phyloP scores from a whole-genome alignment of 495 filamentous ascomycete species.

The Penicillium herquei region DNA sequence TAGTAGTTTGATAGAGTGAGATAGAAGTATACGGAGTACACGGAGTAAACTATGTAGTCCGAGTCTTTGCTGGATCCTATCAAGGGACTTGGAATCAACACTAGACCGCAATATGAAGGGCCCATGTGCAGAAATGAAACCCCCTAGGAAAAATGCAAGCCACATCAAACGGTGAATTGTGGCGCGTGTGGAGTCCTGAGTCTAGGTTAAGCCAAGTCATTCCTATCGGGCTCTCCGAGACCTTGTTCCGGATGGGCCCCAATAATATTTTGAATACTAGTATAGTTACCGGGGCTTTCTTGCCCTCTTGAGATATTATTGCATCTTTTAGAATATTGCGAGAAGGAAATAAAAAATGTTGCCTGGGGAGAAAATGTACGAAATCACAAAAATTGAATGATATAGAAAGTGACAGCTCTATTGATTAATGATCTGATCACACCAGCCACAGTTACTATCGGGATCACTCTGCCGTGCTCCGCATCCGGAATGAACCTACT shows the following conservation, averaged over 20 bases:
- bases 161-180: constrained; percentile 25
- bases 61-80: neutral
- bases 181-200: constrained; percentile 12
- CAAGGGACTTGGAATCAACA: constrained; percentile 3
- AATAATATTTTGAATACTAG: constrained; percentile 1
- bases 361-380: constrained; percentile 5
- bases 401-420: constrained; percentile 4
- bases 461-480: constrained; percentile 1
- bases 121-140: constrained; percentile 10
- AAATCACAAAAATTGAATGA: neutral
- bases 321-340: neutral
- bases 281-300: neutral
- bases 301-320: neutral
- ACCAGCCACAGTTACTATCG: constrained; percentile 9
- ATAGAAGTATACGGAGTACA: no score
- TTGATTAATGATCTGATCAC: constrained; percentile 4
- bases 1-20: neutral
- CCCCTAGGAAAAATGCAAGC: constrained; percentile 13
- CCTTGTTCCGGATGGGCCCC: neutral
- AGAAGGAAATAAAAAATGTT: constrained; percentile 12
- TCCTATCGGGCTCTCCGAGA: constrained; percentile 19
- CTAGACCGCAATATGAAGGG: constrained; percentile 18
- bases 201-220: constrained; percentile 1
- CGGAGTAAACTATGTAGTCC: no score
- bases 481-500: neutral